Conservation (phyloP, 441 rosid species). For the Eutrema salsugineum region DNA sequence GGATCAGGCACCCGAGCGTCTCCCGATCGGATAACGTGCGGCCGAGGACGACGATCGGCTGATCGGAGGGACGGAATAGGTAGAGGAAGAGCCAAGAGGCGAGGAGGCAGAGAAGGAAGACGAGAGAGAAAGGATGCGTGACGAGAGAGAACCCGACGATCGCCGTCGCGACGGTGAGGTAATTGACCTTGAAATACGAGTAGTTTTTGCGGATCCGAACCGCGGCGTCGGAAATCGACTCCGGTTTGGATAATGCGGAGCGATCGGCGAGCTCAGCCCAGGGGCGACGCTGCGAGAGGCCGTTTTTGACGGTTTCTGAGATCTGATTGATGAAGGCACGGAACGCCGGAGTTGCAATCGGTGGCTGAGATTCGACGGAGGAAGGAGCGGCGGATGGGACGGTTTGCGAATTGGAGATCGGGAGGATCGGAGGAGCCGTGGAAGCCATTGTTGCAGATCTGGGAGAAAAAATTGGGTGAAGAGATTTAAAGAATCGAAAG, state of each 20-base stretch:
- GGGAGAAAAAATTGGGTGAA: neutral
- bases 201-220: slow-evolving; percentile 65
- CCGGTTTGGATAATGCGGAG: slow-evolving; percentile 51
- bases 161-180: slow-evolving; percentile 47
- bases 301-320: slow-evolving; percentile 46
- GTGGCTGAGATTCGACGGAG: slow-evolving; percentile 45
- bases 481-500: neutral
- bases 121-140: slow-evolving; percentile 64
- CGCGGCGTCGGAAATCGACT: slow-evolving; percentile 57
- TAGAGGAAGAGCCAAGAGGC: slow-evolving; percentile 65
- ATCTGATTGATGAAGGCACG: slow-evolving; percentile 59
- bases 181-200: slow-evolving; percentile 62
- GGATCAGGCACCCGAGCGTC: slow-evolving; percentile 53
- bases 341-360: slow-evolving; percentile 57
- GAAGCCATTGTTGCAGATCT: slow-evolving; percentile 43
- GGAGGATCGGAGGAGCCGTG: slow-evolving; percentile 43
- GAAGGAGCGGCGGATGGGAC: slow-evolving; percentile 31
- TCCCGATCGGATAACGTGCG: slow-evolving; percentile 71
- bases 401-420: slow-evolving; percentile 37
- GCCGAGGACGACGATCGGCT: slow-evolving; percentile 51
- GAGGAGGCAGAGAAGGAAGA: slow-evolving; percentile 53
- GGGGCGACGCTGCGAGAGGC: slow-evolving; percentile 72
- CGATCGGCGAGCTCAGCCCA: slow-evolving; percentile 67
- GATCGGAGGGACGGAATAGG: slow-evolving; percentile 64
- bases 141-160: slow-evolving; percentile 61